phyloP scores from a whole-genome alignment of 805 yeast genomes.

The Schwanniomyces pseudopolymorphus region DNA sequence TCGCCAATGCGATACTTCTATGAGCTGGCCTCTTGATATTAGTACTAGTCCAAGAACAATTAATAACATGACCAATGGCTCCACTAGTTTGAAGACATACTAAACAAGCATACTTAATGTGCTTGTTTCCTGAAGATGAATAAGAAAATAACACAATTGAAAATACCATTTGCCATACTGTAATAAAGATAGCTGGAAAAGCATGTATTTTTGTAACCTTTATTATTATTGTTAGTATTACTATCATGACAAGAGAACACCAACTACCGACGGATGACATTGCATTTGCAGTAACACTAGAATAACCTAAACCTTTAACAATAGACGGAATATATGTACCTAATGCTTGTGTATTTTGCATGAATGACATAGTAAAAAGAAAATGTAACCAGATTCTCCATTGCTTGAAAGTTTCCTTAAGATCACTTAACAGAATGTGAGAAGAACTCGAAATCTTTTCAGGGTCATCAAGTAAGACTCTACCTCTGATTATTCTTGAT shows the following conservation, averaged over 20 bases:
- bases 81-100: background rate
- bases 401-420: constrained; percentile 4
- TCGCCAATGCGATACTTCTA: constrained; percentile 13
- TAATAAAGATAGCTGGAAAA: background rate
- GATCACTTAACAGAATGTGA: constrained; percentile 4
- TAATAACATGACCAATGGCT: constrained; percentile 9
- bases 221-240: background rate
- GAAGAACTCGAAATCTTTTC: constrained; percentile 6
- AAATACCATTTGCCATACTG: background rate
- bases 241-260: constrained; percentile 6
- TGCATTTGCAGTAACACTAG: constrained; percentile 11
- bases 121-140: background rate
- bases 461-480: constrained; percentile 14
- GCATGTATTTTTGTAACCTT: background rate
- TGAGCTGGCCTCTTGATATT: constrained; percentile 11
- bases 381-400: constrained; percentile 9
- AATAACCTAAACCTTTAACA: constrained; percentile 9
- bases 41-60: constrained; percentile 11
- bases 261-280: constrained; percentile 11
- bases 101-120: background rate
- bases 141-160: background rate
- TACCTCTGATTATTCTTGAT: constrained; percentile 7
- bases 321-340: constrained; percentile 10
- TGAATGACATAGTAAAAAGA: constrained; percentile 5
- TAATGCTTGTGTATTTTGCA: constrained; percentile 8